Conservation (phyloP, 768 basidiomycete genomes). For the Lactarius evosmus region DNA sequence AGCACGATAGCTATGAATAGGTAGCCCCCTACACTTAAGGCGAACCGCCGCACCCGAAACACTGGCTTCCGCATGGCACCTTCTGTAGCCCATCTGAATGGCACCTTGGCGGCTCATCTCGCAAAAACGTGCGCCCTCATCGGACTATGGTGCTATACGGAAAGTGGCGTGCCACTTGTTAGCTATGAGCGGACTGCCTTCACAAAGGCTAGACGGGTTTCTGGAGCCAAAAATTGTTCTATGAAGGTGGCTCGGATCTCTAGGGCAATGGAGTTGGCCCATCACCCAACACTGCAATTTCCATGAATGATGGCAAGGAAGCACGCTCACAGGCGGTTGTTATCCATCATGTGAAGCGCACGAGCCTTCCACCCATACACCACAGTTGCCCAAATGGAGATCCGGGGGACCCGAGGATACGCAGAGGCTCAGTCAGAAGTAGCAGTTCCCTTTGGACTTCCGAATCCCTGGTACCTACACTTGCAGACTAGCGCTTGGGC, state of each 20-base stretch:
- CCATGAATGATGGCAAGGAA: not conserved
- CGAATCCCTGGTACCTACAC: not conserved
- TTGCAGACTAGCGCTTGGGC: not conserved
- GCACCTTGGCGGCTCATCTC: not conserved
- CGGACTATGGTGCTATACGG: not conserved
- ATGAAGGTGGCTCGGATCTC: not conserved
- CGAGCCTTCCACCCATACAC: constrained; percentile 2
- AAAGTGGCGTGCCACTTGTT: not conserved
- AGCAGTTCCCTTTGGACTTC: not conserved
- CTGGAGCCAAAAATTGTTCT: not conserved
- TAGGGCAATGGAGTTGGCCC: not conserved
- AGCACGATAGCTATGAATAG: not conserved
- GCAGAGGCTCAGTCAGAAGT: not conserved
- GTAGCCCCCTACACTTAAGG: not conserved
- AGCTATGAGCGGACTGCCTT: not conserved
- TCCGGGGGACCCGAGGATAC: not conserved
- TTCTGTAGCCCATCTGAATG: not conserved
- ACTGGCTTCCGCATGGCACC: not conserved
- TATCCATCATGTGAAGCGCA: not conserved
- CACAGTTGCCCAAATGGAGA: constrained; percentile 7
- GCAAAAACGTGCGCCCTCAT: not conserved
- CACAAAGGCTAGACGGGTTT: not conserved
- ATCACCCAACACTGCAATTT: not conserved
- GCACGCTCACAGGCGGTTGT: not conserved
- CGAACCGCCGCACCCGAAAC: not conserved